Evolutionary conservation across 129 eudicot species (phyloP).

Genomic region (Kitagawia praeruptora): DNA sequence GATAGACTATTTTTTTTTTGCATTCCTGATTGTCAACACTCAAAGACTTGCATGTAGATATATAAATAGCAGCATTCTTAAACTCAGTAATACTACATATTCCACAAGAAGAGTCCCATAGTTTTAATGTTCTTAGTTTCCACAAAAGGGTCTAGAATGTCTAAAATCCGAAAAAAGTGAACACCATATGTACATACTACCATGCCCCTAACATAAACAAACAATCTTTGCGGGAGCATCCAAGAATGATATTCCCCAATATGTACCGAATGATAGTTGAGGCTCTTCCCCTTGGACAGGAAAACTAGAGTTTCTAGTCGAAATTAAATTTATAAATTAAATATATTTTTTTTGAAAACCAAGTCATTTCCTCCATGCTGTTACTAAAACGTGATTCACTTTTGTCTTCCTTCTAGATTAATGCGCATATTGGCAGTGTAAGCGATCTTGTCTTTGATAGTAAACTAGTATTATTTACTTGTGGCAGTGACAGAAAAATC

Average conservation of each 20-base stretch:
- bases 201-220: neutral
- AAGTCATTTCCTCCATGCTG: neutral
- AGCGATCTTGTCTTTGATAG: neutral
- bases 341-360: neutral
- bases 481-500: neutral
- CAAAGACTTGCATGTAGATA: neutral
- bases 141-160: neutral
- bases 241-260: neutral
- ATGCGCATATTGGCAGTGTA: conserved; percentile 7
- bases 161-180: neutral
- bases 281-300: neutral
- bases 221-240: neutral
- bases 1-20: neutral
- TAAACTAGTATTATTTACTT: neutral
- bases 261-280: neutral
- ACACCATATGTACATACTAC: neutral
- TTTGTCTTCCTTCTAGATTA: neutral
- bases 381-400: neutral
- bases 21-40: neutral
- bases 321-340: neutral
- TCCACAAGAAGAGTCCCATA: neutral
- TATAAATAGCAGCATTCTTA: neutral
- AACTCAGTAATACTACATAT: neutral
- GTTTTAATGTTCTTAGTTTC: neutral
- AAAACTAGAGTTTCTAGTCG: neutral